A percentile compares a stretch with the other conserved stretches of the same genome.
Evolutionary conservation across 768 basidiomycete species (phyloP).

Genomic region (Clathrus columnatus): DNA sequence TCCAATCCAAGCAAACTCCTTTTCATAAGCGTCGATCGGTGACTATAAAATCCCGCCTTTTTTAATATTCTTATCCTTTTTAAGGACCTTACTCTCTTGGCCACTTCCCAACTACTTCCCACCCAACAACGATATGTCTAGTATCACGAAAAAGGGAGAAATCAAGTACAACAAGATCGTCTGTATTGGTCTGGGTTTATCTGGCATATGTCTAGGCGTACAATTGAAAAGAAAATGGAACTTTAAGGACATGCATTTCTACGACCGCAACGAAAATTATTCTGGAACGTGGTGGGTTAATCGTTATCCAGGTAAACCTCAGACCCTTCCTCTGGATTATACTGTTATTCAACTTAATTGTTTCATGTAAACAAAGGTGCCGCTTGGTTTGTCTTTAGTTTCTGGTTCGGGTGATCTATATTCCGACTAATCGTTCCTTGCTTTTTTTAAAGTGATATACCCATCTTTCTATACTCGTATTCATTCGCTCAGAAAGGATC

Average conservation of each 20-base stretch:
- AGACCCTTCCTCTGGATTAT: not conserved
- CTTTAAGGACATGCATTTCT: constrained; percentile 15
- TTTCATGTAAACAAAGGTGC: not conserved
- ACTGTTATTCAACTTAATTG: not conserved
- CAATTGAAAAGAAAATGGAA: constrained; percentile 16
- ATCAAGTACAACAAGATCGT: constrained; percentile 4
- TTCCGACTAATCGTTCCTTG: not conserved
- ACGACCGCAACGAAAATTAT: constrained; percentile 12
- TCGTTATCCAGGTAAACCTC: not conserved
- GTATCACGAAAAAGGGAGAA: too few relatives aligned
- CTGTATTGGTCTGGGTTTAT: constrained; percentile 17
- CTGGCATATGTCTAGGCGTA: constrained; percentile 16
- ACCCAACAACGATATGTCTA: too few relatives aligned
- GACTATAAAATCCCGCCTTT: too few relatives aligned
- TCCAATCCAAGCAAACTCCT: too few relatives aligned
- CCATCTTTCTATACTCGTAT: not conserved
- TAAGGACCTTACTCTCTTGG: too few relatives aligned
- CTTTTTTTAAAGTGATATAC: not conserved
- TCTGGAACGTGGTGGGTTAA: constrained; percentile 16
- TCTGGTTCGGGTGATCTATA: not conserved
- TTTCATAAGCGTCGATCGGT: too few relatives aligned
- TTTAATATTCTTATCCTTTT: too few relatives aligned
- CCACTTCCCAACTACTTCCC: too few relatives aligned
- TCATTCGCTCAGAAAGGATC: constrained; percentile 1
- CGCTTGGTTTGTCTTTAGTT: constrained; percentile 9